phyloP scores from a whole-genome alignment of 1,139 yeast species.

The Kazachstania sp. region DNA sequence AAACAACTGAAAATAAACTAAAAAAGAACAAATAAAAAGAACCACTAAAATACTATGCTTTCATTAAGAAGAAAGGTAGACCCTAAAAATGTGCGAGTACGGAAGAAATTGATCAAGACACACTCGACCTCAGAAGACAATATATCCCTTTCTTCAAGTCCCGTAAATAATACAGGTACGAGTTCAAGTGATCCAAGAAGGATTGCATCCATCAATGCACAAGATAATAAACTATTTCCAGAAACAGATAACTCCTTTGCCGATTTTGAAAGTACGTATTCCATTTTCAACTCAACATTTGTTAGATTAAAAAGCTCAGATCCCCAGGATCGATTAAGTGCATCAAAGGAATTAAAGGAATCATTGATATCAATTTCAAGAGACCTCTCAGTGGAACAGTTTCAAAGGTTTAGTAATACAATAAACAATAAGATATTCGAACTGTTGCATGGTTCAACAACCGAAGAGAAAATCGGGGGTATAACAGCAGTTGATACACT shows the following conservation, averaged over 20 bases:
- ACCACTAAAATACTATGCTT: constrained; percentile 9
- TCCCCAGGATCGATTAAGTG: constrained; percentile 44
- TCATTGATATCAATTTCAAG: constrained; percentile 65
- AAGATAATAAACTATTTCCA: constrained; percentile 16
- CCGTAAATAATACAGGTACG: constrained; percentile 17
- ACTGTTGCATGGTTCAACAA: constrained; percentile 65
- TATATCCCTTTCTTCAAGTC: constrained; percentile 18
- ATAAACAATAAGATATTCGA: constrained; percentile 85
- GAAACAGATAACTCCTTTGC: constrained; percentile 18
- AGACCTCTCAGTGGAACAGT: constrained; percentile 69
- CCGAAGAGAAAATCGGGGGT: constrained; percentile 76
- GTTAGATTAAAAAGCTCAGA: constrained; percentile 26
- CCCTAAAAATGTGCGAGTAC: constrained; percentile 14
- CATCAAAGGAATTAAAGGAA: constrained; percentile 58
- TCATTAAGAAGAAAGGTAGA: constrained; percentile 22
- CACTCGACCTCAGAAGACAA: constrained; percentile 22
- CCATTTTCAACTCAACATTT: constrained; percentile 25
- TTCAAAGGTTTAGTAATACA: constrained; percentile 72
- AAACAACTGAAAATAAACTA: too few species aligned
- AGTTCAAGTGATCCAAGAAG: constrained; percentile 14
- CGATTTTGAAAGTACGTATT: constrained; percentile 24
- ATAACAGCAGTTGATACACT: constrained; percentile 83
- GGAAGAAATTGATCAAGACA: constrained; percentile 18
- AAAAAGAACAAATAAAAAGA: not conserved
- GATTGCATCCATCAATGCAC: constrained; percentile 12